Evolutionary conservation across 2,329 filamentous ascomycete genomes (phyloP).

Genomic region (Fusarium sp.): DNA sequence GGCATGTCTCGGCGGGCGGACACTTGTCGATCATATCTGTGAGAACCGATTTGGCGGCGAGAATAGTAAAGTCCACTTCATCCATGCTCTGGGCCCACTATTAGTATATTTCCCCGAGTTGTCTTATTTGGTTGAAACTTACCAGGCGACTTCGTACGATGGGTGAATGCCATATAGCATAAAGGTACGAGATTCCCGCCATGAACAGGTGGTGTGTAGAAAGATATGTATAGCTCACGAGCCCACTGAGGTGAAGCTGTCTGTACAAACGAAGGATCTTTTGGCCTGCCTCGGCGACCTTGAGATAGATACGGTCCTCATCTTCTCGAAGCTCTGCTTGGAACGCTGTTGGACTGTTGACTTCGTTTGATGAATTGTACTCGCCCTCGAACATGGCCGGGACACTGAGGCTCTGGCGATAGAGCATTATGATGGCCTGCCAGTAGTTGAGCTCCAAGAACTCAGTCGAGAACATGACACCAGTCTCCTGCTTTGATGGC

Average conservation of each 20-base stretch:
- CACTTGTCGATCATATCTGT: slow-evolving; percentile 94
- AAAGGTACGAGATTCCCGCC: slow-evolving; percentile 95
- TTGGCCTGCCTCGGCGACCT: slow-evolving; percentile 94
- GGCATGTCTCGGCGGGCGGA: slow-evolving; percentile 91
- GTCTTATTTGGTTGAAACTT: slow-evolving; percentile 53
- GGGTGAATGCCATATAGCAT: slow-evolving; percentile 96
- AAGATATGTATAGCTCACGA: slow-evolving; percentile 96
- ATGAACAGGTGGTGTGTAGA: slow-evolving; percentile 98
- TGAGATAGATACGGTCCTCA: slow-evolving; percentile 91
- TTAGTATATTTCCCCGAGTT: slow-evolving; percentile 16
- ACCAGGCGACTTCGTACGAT: slow-evolving; percentile 87
- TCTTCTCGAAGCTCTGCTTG: slow-evolving; percentile 78
- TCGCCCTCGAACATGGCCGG: slow-evolving; percentile 87
- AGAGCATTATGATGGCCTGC: slow-evolving; percentile 96
- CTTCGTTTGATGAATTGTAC: slow-evolving; percentile 72
- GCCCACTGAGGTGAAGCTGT: slow-evolving; percentile 84
- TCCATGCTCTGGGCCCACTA: slow-evolving; percentile 74
- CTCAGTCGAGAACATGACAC: slow-evolving; percentile 88
- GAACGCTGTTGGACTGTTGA: slow-evolving; percentile 70
- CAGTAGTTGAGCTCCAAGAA: slow-evolving; percentile 97
- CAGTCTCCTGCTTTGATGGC: slow-evolving; percentile 80
- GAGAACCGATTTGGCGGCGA: slow-evolving; percentile 92
- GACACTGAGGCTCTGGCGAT: slow-evolving; percentile 88
- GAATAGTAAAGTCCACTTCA: slow-evolving; percentile 96
- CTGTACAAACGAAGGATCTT: slow-evolving; percentile 91